These are phyloP conservation scores for Metschnikowia picachoensis DNA, from an alignment of 805 yeast genomes.

Conservation along the genomic window DNA sequence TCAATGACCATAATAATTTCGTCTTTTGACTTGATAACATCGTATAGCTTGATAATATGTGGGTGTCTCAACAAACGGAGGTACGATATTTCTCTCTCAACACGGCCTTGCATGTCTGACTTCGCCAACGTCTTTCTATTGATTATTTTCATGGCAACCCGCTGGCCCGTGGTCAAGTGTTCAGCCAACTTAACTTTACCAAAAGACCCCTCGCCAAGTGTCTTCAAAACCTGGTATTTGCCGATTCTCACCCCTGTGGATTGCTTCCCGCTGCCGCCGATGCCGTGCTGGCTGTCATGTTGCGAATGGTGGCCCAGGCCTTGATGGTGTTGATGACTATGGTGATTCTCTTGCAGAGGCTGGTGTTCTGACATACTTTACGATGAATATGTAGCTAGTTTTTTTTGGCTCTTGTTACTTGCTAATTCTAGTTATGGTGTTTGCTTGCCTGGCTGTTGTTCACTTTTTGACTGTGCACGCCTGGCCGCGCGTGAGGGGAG, in stretches of 20 bases:
- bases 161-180: slow-evolving; percentile 85
- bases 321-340: slow-evolving; percentile 11
- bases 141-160: slow-evolving; percentile 90
- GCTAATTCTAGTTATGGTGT: too few species aligned
- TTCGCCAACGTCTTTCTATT: slow-evolving; percentile 89
- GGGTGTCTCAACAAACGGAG: slow-evolving; percentile 87
- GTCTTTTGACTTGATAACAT: slow-evolving; percentile 90
- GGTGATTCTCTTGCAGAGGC: slow-evolving; percentile 8
- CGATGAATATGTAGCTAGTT: neutral
- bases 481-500: slow-evolving; percentile 3
- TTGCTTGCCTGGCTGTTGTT: slow-evolving; percentile 7
- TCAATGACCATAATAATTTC: slow-evolving; percentile 97
- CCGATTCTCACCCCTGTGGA: slow-evolving; percentile 61
- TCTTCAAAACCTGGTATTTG: slow-evolving; percentile 86
- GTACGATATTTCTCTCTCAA: slow-evolving; percentile 91
- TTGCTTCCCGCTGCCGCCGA: slow-evolving; percentile 16
- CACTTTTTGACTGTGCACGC: slow-evolving; percentile 9
- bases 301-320: slow-evolving; percentile 7
- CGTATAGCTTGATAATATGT: slow-evolving; percentile 91
- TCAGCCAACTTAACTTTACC: slow-evolving; percentile 93
- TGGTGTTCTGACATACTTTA: slow-evolving; percentile 14
- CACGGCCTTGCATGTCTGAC: slow-evolving; percentile 94
- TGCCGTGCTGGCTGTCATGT: slow-evolving; percentile 5
- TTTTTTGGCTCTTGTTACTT: too few species aligned
- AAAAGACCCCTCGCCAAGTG: slow-evolving; percentile 93